phyloP scores from a whole-genome alignment of 1,139 yeast species.

The Taphrina confusa region DNA sequence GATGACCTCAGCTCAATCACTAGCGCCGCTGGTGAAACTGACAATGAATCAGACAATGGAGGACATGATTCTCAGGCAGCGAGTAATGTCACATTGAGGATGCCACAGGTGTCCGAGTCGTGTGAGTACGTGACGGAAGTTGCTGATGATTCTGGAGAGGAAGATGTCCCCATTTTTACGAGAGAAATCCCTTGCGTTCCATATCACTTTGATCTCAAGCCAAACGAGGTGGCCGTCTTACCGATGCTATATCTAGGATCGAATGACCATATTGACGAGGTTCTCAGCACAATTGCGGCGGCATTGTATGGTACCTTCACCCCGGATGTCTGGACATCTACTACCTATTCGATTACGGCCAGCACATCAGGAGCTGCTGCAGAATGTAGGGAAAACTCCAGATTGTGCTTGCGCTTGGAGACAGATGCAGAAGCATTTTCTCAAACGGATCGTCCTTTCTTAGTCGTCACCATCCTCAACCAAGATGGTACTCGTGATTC shows the following conservation, averaged over 20 bases:
- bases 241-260: slow-evolving; percentile 7
- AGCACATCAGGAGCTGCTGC: background rate
- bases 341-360: slow-evolving; percentile 1
- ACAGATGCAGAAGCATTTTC: background rate
- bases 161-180: background rate
- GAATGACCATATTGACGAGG: background rate
- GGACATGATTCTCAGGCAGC: slow-evolving; percentile 1
- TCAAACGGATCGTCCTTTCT: background rate
- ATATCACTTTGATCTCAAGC: background rate
- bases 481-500: too few relatives aligned
- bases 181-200: too few relatives aligned
- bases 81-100: slow-evolving; percentile 9
- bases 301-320: background rate
- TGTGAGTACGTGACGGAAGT: background rate
- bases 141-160: background rate
- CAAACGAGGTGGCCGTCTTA: background rate
- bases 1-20: slow-evolving; percentile 27
- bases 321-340: slow-evolving; percentile 15
- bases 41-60: slow-evolving; percentile 9
- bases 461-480: too few relatives aligned
- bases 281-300: background rate
- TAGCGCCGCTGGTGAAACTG: slow-evolving; percentile 10
- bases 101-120: background rate
- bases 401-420: background rate
- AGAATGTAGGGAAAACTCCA: background rate